phyloP scores from a whole-genome alignment of 768 basidiomycete genomes.

The Leccinellum rugosiceps region DNA sequence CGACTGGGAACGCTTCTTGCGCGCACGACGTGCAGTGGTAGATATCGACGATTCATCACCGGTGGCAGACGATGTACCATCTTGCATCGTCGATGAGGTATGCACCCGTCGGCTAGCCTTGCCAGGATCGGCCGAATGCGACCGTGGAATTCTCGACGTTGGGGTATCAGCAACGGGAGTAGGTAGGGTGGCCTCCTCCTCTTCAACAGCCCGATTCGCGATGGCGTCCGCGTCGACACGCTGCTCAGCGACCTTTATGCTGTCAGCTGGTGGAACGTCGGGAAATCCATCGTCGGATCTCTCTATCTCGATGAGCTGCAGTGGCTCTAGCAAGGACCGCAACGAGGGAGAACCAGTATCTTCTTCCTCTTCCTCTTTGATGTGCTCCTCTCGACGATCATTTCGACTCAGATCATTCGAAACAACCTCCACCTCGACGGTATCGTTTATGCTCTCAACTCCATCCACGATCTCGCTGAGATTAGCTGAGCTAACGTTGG shows the following conservation, averaged over 20 bases:
- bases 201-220: slow-evolving; percentile 23
- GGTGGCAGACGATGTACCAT: slow-evolving; percentile 53
- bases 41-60: slow-evolving; percentile 75
- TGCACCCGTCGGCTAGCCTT: slow-evolving; percentile 56
- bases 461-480: slow-evolving; percentile 33
- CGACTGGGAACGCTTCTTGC: slow-evolving; percentile 55
- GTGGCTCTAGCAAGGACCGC: slow-evolving; percentile 4
- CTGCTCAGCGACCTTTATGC: slow-evolving; percentile 5
- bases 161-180: slow-evolving; percentile 40
- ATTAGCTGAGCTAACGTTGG: slow-evolving; percentile 28
- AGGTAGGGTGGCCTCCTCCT: slow-evolving; percentile 28
- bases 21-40: slow-evolving; percentile 43
- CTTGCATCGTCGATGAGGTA: slow-evolving; percentile 48
- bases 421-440: slow-evolving; percentile 22
- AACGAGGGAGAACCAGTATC: neutral
- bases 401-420: slow-evolving; percentile 14
- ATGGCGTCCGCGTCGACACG: slow-evolving; percentile 22
- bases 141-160: slow-evolving; percentile 58
- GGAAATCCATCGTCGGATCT: slow-evolving; percentile 20
- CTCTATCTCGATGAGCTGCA: slow-evolving; percentile 21
- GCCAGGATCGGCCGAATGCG: slow-evolving; percentile 80
- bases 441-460: slow-evolving; percentile 30
- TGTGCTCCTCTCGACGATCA: slow-evolving; percentile 20
- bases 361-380: slow-evolving; percentile 30
- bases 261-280: slow-evolving; percentile 11